A percentile compares a stretch with the other conserved stretches of the same genome.
Conservation (phyloP, 352 stramenopile species). For the Thraustochytrium sp. region DNA sequence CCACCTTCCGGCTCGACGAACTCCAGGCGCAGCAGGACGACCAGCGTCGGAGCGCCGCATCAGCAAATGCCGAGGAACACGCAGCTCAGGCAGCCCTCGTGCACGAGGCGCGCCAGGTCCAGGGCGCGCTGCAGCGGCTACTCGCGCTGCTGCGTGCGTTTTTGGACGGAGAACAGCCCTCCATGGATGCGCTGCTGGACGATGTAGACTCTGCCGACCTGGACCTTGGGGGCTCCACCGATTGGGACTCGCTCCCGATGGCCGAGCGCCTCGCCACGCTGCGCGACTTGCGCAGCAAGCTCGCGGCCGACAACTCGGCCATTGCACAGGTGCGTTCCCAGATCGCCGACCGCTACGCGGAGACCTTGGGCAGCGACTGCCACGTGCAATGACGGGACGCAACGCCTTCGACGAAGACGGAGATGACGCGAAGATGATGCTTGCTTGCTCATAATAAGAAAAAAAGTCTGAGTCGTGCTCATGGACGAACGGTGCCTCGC, state of each 20-base stretch:
- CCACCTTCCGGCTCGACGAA: background rate
- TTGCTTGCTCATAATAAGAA: too few species aligned
- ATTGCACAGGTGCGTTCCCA: background rate
- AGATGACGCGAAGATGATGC: background rate
- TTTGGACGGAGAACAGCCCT: constrained; percentile 14
- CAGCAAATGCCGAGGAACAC: background rate
- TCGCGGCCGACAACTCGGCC: background rate
- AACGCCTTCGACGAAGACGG: background rate
- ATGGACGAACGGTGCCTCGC: too few species aligned
- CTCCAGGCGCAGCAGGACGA: background rate
- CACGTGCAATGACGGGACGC: constrained; percentile 14
- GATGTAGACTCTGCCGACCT: background rate
- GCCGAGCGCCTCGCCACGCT: background rate
- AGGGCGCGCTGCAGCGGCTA: background rate
- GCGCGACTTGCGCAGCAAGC: background rate
- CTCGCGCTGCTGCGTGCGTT: background rate
- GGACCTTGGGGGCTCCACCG: too few species aligned
- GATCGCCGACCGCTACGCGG: constrained; percentile 15
- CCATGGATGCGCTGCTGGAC: constrained; percentile 33
- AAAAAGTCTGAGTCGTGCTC: too few species aligned
- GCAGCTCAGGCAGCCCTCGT: background rate
- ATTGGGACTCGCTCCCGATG: background rate
- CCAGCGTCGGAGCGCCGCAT: background rate
- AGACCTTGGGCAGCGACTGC: constrained; percentile 32
- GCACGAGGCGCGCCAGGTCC: background rate